Base-by-base conservation (phyloP, 2,329 filamentous ascomycete species). In the Phaeomoniella chlamydospora region DNA sequence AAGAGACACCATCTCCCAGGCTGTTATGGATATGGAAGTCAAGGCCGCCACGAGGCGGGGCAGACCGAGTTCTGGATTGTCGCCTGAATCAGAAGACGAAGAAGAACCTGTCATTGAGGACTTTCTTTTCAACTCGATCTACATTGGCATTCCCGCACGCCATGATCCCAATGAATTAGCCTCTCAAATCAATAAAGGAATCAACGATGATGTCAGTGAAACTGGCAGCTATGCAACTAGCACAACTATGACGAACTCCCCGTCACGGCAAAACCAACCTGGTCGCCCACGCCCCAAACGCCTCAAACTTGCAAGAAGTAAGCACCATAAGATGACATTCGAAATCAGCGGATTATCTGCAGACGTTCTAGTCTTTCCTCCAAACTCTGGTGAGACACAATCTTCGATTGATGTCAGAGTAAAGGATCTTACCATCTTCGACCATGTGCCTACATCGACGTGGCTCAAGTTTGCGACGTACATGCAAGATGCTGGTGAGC, bases 391-490 rank as follows among this genome's bases (percentile, higher is more conserved):
- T 1, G 86, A 94, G 55, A 90, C 85, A 0, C 74, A 93, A 51
- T 93, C 78, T 54, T 92, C 86, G 14, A 65, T 96, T 26, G 84
- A 94, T 54, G 64, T 96, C 19, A 76, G 85, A 5, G 67, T 98
- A 9, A 71, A 74, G 29, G 80, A 90, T 39, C 65, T 98, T 10
- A 87, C 94, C 46, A 77, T 98, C 12, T 94, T 90, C 42, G 90
- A 98, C 54, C 85, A 94, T 51, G 72, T 98, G 2, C 85, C 86
- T 2, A 88, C 85, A 0, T 98, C 90, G 3, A 94, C 88, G 0
- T 98, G 92, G 92, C 92, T 83, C 56, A 98, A 94, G 54, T 98
- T 98, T 59, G 78, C 85, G 11, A 96, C 88, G 0, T 94, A 94
- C 49, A 82, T 93, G 62, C 76, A 82, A 40, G 85, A 92, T 51